Conservation (phyloP, 1,139 yeast genomes). For the Pichia kudriavzevii region DNA sequence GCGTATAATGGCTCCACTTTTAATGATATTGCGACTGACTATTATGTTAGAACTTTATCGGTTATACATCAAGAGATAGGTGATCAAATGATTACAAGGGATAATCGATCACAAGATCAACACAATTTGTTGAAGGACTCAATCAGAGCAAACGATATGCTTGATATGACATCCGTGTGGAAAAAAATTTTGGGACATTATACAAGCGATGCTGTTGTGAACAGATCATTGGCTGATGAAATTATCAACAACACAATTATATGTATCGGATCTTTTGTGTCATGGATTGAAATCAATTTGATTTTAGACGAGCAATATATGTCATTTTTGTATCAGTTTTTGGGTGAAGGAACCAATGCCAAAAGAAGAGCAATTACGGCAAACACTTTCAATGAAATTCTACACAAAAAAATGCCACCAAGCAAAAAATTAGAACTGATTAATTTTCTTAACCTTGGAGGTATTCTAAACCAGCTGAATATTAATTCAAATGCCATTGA, state of each 20-base stretch:
- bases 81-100: constrained; percentile 74
- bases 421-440: constrained; percentile 76
- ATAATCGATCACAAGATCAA: constrained; percentile 53
- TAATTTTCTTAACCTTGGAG: constrained; percentile 57
- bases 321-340: constrained; percentile 52
- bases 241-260: constrained; percentile 54
- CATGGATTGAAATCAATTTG: constrained; percentile 89
- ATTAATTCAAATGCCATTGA: constrained; percentile 36
- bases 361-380: constrained; percentile 52
- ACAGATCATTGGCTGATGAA: constrained; percentile 32
- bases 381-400: constrained; percentile 68
- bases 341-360: constrained; percentile 36
- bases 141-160: constrained; percentile 72
- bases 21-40: constrained; percentile 56
- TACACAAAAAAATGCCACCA: constrained; percentile 89
- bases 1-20: constrained; percentile 25
- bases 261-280: constrained; percentile 77
- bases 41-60: constrained; percentile 64
- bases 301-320: constrained; percentile 65
- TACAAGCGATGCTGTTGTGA: constrained; percentile 19
- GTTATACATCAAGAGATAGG: constrained; percentile 89
- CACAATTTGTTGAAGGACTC: constrained; percentile 72
- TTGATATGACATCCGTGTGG: constrained; percentile 63
- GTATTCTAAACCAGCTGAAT: constrained; percentile 37
- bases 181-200: constrained; percentile 41